Base-by-base conservation (phyloP, 441 rosid genomes). In the Gossypium lobatum region DNA sequence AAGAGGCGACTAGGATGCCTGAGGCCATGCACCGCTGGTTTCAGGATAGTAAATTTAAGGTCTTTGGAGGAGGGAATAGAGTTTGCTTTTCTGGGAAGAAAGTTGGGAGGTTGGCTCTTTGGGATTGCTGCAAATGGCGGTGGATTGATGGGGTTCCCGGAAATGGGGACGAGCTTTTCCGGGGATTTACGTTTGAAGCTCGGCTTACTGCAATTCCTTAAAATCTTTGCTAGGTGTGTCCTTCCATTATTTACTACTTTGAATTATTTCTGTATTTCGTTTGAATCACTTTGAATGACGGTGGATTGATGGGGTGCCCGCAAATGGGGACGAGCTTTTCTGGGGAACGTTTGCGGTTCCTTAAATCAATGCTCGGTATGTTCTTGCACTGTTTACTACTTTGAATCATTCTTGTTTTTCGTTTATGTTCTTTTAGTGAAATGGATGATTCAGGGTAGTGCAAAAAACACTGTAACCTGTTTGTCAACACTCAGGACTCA, bases 1-100 rank as follows among this genome's bases (percentile, higher is more conserved):
- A 92, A 61, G 96, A 92, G 83, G 97, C 97, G 0, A 93, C 93
- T 3, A 80, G 97, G 74, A 92, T 94, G 97, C 97, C 98, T 0
- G 31, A 81, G 67, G 95, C 89, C 17, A 89, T 94, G 97, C 88
- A 90, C 55, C 83, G 83, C 61, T 82, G 85, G 74, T 92, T 94
- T 54, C 84, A 84, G 57, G 93, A 94, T 46, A 92, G 87, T 71
- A 94, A 94, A 82, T 86, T 94, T 62, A 94, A 94, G 87, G 97
- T 92, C 74, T 94, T 94, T 67, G 98, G 98, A 21, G 85, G 91
- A 10, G 97, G 95, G 0, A 87, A 94, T 66, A 84, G 83, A 71
- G 92, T 92, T 52, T 92, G 93, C 65, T 94, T 94, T 77, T 94
- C 93, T 0, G 93, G 88, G 5, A 94, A 91, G 81, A 85, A 93